Percentiles rank a stretch among this genome's conserved stretches.
phyloP scores from a whole-genome alignment of 176 grass and related monocot species.

The Dactylis glomerata region DNA sequence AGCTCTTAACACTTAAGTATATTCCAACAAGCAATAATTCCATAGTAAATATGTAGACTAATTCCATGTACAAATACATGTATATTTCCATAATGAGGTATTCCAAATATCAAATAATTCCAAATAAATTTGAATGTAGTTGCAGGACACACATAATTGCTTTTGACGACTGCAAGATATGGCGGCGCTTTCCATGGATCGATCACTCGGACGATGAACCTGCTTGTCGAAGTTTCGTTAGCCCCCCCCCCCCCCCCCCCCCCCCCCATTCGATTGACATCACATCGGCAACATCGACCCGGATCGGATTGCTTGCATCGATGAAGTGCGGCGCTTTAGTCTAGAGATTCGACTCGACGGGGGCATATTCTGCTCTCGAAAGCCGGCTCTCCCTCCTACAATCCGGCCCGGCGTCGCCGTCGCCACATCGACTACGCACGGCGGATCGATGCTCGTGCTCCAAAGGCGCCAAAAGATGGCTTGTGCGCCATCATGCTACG shows the following conservation, averaged over 20 bases:
- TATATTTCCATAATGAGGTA: too few relatives aligned
- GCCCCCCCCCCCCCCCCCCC: background rate
- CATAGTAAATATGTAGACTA: too few relatives aligned
- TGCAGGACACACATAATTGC: too few relatives aligned
- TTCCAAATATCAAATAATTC: too few relatives aligned
- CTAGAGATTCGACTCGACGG: background rate
- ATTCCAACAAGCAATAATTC: too few relatives aligned
- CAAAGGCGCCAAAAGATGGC: constrained; percentile 4
- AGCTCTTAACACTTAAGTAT: too few relatives aligned
- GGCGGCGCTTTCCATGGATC: background rate
- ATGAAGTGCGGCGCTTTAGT: background rate
- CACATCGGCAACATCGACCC: background rate
- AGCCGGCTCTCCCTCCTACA: background rate
- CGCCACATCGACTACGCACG: background rate
- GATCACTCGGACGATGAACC: background rate
- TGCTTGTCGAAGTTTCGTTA: background rate
- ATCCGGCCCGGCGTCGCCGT: background rate
- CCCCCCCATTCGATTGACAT: background rate
- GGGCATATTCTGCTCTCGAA: background rate
- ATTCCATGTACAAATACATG: too few relatives aligned
- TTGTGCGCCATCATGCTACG: background rate
- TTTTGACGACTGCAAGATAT: constrained; percentile 6
- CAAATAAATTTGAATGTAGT: too few relatives aligned
- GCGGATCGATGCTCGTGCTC: background rate
- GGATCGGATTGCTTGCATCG: too few relatives aligned